Base-by-base conservation (phyloP, 768 basidiomycete genomes). In the Termitomyces sp. region DNA sequence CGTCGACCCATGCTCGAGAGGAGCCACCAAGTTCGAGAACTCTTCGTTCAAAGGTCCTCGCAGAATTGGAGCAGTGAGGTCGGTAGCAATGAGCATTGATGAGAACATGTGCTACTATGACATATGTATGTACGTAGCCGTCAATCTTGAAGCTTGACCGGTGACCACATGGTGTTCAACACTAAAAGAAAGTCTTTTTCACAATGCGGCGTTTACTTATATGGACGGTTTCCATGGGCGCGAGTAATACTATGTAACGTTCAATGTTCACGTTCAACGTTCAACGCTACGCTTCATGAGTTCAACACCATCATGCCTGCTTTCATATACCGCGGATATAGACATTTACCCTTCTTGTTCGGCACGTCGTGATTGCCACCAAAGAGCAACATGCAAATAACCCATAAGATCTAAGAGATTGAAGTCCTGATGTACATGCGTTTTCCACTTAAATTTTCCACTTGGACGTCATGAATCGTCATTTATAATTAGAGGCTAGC, bases 201-300 rank as follows among this genome's bases (percentile, higher is more conserved):
- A 38, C 1, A 8, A 28, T 28, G 51, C 40, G 54, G 58, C 32
- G 28, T 62, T 62, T 38, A 61, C 57, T 39, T 39, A 45, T 45
- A 32, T 12, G 16, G 28, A 38, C 61, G 55, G 53, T 49, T 22
- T 38, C 52, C 28, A 57, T 53, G 44, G 2, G 4, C 28, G 28
- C 16, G 28, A 57, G 13, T 36, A 38, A 36, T 9, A n/a, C n/a
- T n/a, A n/a, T n/a, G n/a, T n/a, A n/a, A n/a, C n/a, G n/a, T 28
- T 20, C 7, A 13, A 55, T 20, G 12, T 24, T 9, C 0, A 45
- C n/a, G 16, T 42, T 28, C 28, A 55, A 42, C 16, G 18, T 38
- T 39, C 35, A 58, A 55, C 55, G 24, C n/a, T n/a, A n/a, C n/a
- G n/a, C n/a, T n/a, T n/a, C n/a, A 32, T 4, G 9, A 8, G 32